Evolutionary conservation across 2,329 filamentous ascomycete species (phyloP), one percentile per base, ranked within the genome.

Genomic region (Graphium sp.): DNA sequence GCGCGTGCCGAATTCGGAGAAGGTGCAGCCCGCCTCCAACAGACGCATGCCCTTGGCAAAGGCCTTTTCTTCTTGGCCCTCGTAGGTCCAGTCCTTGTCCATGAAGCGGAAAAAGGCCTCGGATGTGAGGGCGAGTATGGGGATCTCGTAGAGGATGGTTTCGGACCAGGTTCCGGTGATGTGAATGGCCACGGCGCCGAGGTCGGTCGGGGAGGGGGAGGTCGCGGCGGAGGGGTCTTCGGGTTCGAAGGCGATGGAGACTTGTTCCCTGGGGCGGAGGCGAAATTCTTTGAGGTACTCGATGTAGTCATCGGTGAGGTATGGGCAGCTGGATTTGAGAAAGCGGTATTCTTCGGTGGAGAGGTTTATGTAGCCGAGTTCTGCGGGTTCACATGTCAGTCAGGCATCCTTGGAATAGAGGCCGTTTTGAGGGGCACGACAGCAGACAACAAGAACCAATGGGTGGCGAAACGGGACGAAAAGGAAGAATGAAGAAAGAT

Each of bases 61-160:
- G 2, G 89, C 85, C 40, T 76, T 76, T 28, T 92, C 76, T 43
- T 92, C 73, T 49, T 98, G 89, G 3, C 76, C 77, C 5, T 79
- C 68, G 43, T 95, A 79, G 41, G 68, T 75, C 89, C 89, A 98
- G 48, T 94, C 85, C 29, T 56, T 81, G 46, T 98, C 84, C 59
- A 84, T 82, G 53, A 93, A 95, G 46, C 81, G 84, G 64, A 98
- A 98, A 56, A 94, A 98, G 28, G 89, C 83, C 51, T 98, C 87
- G 26, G 84, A 94, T 2, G 87, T 82, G 37, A 98, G 54, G 3
- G 91, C 84, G 13, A 98, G 65, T 14, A 98, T 65, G 0, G 89
- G 89, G 33, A 98, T 94, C 55, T 98, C 89, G 55, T 98, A 98
- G 15, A 98, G 68, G 33, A 98, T 98, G 0, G 89, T 95, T 40